phyloP scores from a whole-genome alignment of 2,329 filamentous ascomycete genomes.

The Hypoxylon sp. region DNA sequence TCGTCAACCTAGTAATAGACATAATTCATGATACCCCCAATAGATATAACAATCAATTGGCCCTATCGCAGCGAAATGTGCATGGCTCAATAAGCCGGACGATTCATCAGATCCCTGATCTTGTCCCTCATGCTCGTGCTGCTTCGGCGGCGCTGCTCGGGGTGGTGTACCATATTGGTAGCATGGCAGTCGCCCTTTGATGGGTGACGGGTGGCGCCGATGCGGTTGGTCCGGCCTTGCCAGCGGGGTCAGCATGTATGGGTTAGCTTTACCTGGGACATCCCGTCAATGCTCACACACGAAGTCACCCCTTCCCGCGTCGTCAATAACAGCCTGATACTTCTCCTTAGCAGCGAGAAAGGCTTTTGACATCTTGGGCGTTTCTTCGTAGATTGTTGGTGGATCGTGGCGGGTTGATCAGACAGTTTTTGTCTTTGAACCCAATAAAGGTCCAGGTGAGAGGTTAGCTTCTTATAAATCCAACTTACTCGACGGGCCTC shows the following conservation, averaged over 20 bases:
- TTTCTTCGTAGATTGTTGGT: constrained; percentile 9
- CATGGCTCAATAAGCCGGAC: constrained; percentile 49
- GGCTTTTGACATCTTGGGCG: constrained; percentile 51
- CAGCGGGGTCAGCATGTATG: constrained; percentile 22
- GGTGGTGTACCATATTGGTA: constrained; percentile 49
- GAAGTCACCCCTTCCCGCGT: constrained; percentile 53
- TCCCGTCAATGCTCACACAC: constrained; percentile 48
- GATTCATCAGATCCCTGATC: constrained; percentile 52
- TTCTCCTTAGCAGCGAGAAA: constrained; percentile 54
- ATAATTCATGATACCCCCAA: constrained; percentile 13
- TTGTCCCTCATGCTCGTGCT: constrained; percentile 49
- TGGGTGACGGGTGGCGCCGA: constrained; percentile 48
- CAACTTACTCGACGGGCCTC: neutral
- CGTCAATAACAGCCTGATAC: constrained; percentile 54
- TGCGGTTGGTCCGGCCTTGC: constrained; percentile 53
- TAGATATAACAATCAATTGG: constrained; percentile 4
- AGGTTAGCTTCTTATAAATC: neutral
- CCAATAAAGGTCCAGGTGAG: constrained; percentile 4
- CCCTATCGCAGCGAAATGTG: neutral
- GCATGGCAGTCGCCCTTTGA: constrained; percentile 50
- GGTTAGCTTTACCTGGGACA: neutral
- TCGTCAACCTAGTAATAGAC: constrained; percentile 11
- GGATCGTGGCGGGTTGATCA: constrained; percentile 10
- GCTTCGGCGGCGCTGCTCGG: constrained; percentile 51
- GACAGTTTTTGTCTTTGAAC: neutral